Evolutionary conservation across 257 asterid species (phyloP), one percentile per base, ranked within the genome.

Genomic region (Sherardia arvensis): DNA sequence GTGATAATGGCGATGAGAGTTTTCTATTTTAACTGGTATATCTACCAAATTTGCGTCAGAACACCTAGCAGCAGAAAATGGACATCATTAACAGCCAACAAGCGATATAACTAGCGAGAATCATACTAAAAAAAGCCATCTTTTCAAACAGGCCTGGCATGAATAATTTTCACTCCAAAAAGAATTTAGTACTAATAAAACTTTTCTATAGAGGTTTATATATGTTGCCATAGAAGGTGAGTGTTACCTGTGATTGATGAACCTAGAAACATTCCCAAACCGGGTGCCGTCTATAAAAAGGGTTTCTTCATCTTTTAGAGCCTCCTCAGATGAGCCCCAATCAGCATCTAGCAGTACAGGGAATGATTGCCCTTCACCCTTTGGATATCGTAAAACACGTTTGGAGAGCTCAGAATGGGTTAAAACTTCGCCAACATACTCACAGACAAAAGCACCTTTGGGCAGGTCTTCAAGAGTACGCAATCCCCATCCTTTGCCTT

Each of bases 261-360:
- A 93, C 80, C 99, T 85, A 48, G 92, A 96, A 69, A 87, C 84
- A 80, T 93, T 93, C 56, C 99, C 99, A 73, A 81, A 93, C 71
- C 72, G 71, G 49, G 97, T 87, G 65, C 95, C 96, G 80, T 93
- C 97, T 74, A 93, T 80, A 69, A 95, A 93, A 67, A 93, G 93
- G 69, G 99, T 94, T 66, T 93, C 97, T 51, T 90, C 95, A 66
- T 93, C 97, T 76, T 87, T 87, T 34, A 84, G 71, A 64, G 80
- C 96, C 54, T 85, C 87, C 71, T 83, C 87, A 3, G 90, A 86
- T 63, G 34, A 38, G 0, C 83, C 73, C 99, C 99, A 89, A 67
- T 85, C 95, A 64, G 99, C 99, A 80, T 92, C 99, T 62, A 92
- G 90, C 79, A 89, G 90, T 68, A 87, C 97, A 26, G 99, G 99